These are phyloP conservation scores for Gossypium arboreum DNA, from an alignment of 345 rosid species.

Conservation along the genomic window DNA sequence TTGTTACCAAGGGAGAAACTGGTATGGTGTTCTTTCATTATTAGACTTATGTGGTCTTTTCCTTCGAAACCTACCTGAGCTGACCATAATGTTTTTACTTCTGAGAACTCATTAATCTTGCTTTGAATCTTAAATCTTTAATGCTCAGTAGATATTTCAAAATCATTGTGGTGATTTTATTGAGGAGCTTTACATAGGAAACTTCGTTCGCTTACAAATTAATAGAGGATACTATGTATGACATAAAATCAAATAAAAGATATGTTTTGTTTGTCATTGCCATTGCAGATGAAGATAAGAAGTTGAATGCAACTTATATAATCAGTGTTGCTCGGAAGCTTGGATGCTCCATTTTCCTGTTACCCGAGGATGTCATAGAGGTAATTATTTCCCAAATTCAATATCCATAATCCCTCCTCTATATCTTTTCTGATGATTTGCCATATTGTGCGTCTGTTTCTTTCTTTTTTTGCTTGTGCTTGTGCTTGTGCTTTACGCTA, in stretches of 20 bases:
- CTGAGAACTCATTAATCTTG: background rate
- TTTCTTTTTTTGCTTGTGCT: background rate
- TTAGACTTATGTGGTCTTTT: background rate
- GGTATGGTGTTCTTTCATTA: constrained; percentile 37
- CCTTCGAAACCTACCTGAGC: background rate
- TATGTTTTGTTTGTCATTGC: constrained; percentile 15
- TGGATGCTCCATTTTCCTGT: constrained; percentile 94
- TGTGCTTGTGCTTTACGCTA: background rate
- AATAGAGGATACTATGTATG: background rate
- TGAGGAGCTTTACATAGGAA: background rate
- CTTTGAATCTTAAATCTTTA: background rate
- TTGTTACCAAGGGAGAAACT: constrained; percentile 75
- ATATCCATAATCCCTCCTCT: background rate
- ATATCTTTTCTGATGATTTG: background rate
- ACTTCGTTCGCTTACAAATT: background rate
- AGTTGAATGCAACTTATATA: constrained; percentile 85
- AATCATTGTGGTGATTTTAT: background rate
- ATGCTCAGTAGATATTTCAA: background rate
- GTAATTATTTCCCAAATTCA: constrained; percentile 27
- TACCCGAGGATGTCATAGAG: constrained; percentile 97
- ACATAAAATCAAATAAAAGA: background rate
- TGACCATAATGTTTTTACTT: background rate
- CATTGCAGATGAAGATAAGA: constrained; percentile 91
- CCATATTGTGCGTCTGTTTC: background rate
- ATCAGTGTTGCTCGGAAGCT: constrained; percentile 98